Percentiles rank a stretch among this genome's conserved stretches.
Evolutionary conservation across 345 rosid species (phyloP).

Genomic region (Sisymbrium altissimum): DNA sequence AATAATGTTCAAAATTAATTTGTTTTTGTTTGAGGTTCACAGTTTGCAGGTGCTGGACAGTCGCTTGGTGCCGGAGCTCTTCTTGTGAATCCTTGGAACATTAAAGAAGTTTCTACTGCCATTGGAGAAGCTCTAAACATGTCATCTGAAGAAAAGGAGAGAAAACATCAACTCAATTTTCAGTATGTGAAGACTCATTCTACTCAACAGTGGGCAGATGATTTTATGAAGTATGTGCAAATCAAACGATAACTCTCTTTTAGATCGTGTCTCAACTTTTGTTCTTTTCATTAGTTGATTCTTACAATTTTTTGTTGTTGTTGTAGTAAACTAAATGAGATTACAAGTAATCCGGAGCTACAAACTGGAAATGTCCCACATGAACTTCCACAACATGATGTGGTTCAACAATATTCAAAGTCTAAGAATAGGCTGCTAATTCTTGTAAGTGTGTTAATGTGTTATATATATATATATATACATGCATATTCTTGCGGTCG

Average conservation of each 20-base stretch:
- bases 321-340: conserved; percentile 79
- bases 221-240: conserved; percentile 72
- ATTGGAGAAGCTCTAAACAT: conserved; percentile 75
- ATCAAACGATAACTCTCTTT: not conserved
- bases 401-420: conserved; percentile 55
- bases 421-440: conserved; percentile 75
- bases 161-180: conserved; percentile 74
- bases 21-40: conserved; percentile 22
- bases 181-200: conserved; percentile 71
- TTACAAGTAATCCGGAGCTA: conserved; percentile 70
- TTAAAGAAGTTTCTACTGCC: conserved; percentile 87
- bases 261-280: not conserved
- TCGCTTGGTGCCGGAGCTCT: conserved; percentile 98
- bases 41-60: conserved; percentile 99
- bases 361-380: conserved; percentile 70
- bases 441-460: conserved; percentile 49
- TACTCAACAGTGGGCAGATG: conserved; percentile 98
- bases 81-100: conserved; percentile 97
- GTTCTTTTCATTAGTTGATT: not conserved
- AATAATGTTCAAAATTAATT: not conserved
- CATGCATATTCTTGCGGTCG: not conserved
- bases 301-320: not conserved
- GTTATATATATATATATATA: not conserved
- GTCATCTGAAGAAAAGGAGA: conserved; percentile 78
- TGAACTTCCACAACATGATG: conserved; percentile 58